Evolutionary conservation across 2,329 filamentous ascomycete genomes (phyloP).

Genomic region (Pseudocercospora pini-densiflorae): DNA sequence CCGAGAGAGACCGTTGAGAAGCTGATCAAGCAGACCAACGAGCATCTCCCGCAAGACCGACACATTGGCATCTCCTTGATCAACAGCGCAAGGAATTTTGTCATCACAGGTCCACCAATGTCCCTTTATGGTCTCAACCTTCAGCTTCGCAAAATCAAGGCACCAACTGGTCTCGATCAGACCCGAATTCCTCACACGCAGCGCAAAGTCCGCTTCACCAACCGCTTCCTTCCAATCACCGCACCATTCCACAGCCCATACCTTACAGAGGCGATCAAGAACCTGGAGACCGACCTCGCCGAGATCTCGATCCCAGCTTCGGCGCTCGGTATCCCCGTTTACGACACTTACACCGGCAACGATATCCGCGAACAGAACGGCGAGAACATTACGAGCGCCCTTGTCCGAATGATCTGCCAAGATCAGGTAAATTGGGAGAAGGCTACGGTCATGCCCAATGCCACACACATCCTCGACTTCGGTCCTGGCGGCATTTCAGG

Average conservation of each 20-base stretch:
- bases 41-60: conserved; percentile 88
- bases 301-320: conserved; percentile 75
- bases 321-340: conserved; percentile 82
- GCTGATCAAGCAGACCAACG: conserved; percentile 95
- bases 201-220: conserved; percentile 94
- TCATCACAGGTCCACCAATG: conserved; percentile 93
- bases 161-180: conserved; percentile 95
- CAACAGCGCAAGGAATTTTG: conserved; percentile 96
- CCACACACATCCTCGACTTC: conserved; percentile 95
- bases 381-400: conserved; percentile 80
- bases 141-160: conserved; percentile 94
- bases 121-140: conserved; percentile 96
- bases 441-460: conserved; percentile 85
- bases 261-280: conserved; percentile 76
- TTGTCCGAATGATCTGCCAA: conserved; percentile 91
- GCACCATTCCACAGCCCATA: conserved; percentile 99
- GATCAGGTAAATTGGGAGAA: conserved; percentile 96
- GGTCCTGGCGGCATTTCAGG: conserved; percentile 97
- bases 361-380: conserved; percentile 72
- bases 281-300: conserved; percentile 87
- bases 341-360: conserved; percentile 84
- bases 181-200: conserved; percentile 92
- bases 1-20: conserved; percentile 87
- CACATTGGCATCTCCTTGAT: conserved; percentile 95
- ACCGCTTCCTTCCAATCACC: conserved; percentile 96